Conservation (phyloP, 768 basidiomycete species). For the Tylopilus sp. region DNA sequence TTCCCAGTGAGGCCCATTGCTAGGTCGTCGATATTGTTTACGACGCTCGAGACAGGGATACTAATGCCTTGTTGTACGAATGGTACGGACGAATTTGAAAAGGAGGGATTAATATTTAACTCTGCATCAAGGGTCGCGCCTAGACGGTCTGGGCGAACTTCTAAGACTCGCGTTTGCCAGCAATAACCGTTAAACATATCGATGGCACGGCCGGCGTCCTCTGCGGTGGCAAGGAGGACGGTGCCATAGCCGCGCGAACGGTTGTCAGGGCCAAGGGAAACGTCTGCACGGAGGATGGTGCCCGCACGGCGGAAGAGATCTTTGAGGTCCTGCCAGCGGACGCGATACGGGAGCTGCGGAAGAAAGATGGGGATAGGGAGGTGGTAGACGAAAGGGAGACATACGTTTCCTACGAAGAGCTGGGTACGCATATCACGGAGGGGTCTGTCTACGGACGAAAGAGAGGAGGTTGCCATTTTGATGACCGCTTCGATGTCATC, state of each 20-base stretch:
- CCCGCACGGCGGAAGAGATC: constrained; percentile 96
- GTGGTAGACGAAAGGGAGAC: constrained; percentile 26
- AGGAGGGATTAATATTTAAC: constrained; percentile 10
- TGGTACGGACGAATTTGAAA: constrained; percentile 13
- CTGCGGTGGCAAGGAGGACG: constrained; percentile 89
- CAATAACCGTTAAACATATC: constrained; percentile 95
- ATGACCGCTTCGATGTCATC: constrained; percentile 93
- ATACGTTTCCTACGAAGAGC: constrained; percentile 93
- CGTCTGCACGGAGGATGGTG: constrained; percentile 77
- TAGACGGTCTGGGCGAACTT: constrained; percentile 87
- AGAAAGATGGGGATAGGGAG: background rate
- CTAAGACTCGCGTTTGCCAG: constrained; percentile 93
- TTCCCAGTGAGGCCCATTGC: constrained; percentile 9
- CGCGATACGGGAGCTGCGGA: constrained; percentile 87
- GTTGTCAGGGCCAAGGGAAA: constrained; percentile 83
- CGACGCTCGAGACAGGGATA: constrained; percentile 9
- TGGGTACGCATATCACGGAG: constrained; percentile 88
- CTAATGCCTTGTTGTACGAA: constrained; percentile 20
- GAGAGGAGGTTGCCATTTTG: constrained; percentile 79
- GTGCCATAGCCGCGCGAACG: constrained; percentile 93
- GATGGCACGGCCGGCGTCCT: constrained; percentile 91
- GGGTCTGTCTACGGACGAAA: constrained; percentile 48
- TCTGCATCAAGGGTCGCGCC: constrained; percentile 28
- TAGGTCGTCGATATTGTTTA: constrained; percentile 19
- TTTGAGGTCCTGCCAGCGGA: constrained; percentile 99